Conservation (phyloP, 805 yeast species). For the Phaffomyces antillensis region DNA sequence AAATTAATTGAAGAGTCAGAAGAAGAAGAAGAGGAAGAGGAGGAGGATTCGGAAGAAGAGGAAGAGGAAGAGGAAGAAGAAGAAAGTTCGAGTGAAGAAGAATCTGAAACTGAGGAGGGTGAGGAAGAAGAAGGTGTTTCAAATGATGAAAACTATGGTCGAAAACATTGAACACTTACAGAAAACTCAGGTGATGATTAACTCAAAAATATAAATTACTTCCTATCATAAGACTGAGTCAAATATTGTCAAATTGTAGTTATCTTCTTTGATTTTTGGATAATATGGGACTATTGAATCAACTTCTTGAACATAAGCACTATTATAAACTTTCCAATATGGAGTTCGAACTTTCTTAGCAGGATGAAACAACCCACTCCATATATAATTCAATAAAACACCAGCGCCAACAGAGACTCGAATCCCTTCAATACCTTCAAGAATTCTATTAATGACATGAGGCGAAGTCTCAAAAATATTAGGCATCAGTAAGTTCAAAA, state of each 20-base stretch:
- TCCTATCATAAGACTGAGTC: conserved; percentile 14
- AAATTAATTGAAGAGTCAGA: conserved; percentile 16
- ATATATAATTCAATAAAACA: conserved; percentile 59
- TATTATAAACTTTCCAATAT: conserved; percentile 81
- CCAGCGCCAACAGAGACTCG: conserved; percentile 74
- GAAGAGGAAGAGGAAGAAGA: not conserved
- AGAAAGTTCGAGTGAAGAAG: not conserved
- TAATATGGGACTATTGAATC: conserved; percentile 80
- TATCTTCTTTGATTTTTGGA: conserved; percentile 44
- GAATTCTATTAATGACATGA: conserved; percentile 77
- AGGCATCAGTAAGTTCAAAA: conserved; percentile 76
- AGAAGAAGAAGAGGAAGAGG: conserved; percentile 12
- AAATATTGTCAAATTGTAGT: conserved; percentile 16
- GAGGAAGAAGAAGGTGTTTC: conserved; percentile 24
- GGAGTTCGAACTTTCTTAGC: conserved; percentile 79
- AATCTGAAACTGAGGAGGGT: not conserved
- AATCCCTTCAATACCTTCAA: conserved; percentile 73
- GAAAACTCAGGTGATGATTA: no score
- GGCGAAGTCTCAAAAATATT: conserved; percentile 93
- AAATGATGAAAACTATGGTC: conserved; percentile 5
- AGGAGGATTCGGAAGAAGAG: conserved; percentile 16
- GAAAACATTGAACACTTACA: no score
- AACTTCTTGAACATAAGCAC: conserved; percentile 62
- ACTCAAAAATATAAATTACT: no score
- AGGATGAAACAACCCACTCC: conserved; percentile 92